Evolutionary conservation across 2,329 filamentous ascomycete species (phyloP).

Genomic region (Ceratocystis diversiconidia): DNA sequence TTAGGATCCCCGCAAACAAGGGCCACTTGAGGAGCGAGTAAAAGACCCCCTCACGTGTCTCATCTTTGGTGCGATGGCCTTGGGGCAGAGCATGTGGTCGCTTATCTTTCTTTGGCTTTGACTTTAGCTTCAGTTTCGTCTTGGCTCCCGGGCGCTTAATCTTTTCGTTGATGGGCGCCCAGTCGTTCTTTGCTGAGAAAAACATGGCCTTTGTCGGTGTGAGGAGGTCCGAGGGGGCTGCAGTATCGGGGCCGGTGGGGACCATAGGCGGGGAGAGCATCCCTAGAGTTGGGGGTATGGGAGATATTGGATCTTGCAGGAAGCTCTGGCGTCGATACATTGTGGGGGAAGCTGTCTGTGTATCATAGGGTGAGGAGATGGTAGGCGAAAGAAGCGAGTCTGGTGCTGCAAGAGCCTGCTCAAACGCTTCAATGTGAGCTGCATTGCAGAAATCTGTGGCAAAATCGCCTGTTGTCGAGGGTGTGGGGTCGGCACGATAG

Average conservation of each 20-base stretch:
- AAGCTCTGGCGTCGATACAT: constrained; percentile 22
- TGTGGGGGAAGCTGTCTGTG: constrained; percentile 17
- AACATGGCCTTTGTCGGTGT: constrained; percentile 35
- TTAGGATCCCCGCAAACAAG: constrained; percentile 49
- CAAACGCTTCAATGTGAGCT: constrained; percentile 63
- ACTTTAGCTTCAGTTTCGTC: background rate
- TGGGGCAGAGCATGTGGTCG: constrained; percentile 25
- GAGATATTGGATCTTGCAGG: background rate
- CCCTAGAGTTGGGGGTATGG: constrained; percentile 15
- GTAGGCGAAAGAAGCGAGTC: constrained; percentile 54
- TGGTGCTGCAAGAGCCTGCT: constrained; percentile 66
- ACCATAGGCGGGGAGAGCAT: constrained; percentile 29
- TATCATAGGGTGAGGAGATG: constrained; percentile 30
- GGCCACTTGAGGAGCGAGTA: constrained; percentile 89
- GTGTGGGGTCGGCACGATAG: constrained; percentile 50
- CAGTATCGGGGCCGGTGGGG: constrained; percentile 18
- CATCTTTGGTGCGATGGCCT: constrained; percentile 59
- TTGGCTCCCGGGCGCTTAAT: constrained; percentile 33
- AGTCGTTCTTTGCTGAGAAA: constrained; percentile 87
- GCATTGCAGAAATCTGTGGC: constrained; percentile 62
- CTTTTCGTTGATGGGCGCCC: constrained; percentile 72
- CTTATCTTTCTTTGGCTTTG: constrained; percentile 24
- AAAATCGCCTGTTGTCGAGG: constrained; percentile 58
- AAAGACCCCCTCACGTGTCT: constrained; percentile 85
- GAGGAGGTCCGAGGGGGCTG: constrained; percentile 21